Conservation (phyloP, 2,329 filamentous ascomycete genomes). For the Cordyceps pruinosa region DNA sequence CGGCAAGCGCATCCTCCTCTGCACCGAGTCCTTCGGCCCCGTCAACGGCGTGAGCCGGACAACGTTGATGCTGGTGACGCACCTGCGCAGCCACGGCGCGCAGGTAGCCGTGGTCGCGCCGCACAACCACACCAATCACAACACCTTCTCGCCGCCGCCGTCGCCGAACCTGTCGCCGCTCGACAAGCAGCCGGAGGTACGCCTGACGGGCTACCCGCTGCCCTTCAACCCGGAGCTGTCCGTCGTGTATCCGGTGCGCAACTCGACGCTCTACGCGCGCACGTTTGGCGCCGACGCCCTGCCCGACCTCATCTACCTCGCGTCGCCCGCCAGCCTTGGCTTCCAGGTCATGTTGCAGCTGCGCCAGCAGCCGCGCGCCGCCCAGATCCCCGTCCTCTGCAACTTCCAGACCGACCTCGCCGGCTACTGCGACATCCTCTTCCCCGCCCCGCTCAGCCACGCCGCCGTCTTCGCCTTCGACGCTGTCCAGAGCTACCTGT, state of each 20-base stretch:
- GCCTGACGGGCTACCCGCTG: conserved; percentile 57
- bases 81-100: conserved; percentile 56
- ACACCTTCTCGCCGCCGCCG: conserved; percentile 44
- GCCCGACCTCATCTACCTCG: conserved; percentile 63
- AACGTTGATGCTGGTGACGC: conserved; percentile 61
- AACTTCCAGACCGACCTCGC: conserved; percentile 69
- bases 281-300: conserved; percentile 46
- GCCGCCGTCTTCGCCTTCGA: conserved; percentile 57
- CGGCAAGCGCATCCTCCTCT: conserved; percentile 57
- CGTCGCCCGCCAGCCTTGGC: conserved; percentile 61
- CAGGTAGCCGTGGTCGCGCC: conserved; percentile 62
- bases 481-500: conserved; percentile 59
- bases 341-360: conserved; percentile 67
- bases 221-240: conserved; percentile 67
- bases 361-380: conserved; percentile 47
- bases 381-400: conserved; percentile 53
- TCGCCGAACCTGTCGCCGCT: conserved; percentile 26
- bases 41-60: conserved; percentile 69
- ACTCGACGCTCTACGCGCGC: conserved; percentile 52
- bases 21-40: conserved; percentile 65
- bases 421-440: conserved; percentile 63
- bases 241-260: conserved; percentile 61
- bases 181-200: conserved; percentile 41
- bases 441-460: conserved; percentile 53
- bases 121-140: conserved; percentile 46